Evolutionary conservation across 1,139 yeast species (phyloP).

Genomic region (Taiozyma sp.): DNA sequence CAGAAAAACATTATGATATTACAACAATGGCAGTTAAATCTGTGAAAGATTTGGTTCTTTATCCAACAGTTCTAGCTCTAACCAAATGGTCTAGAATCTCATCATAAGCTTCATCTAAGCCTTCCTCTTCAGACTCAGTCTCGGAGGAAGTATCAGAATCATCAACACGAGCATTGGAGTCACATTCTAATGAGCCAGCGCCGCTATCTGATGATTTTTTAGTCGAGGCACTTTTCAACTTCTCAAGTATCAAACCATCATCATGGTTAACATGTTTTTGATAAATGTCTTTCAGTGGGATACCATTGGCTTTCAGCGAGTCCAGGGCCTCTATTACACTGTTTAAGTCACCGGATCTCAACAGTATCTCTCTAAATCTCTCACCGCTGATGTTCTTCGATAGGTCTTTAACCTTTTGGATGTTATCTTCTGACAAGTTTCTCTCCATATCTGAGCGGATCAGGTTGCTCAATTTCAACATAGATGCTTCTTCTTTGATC

Average conservation of each 20-base stretch:
- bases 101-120: conserved; percentile 47
- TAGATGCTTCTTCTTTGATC: conserved; percentile 22
- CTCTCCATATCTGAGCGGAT: conserved; percentile 7
- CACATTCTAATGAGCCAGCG: conserved; percentile 4
- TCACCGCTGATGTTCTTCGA: conserved; percentile 37
- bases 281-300: conserved; percentile 48
- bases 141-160: conserved; percentile 41
- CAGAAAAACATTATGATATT: neutral
- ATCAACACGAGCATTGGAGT: conserved; percentile 7
- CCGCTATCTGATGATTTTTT: neutral
- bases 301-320: conserved; percentile 45
- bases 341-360: conserved; percentile 49
- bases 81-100: conserved; percentile 41
- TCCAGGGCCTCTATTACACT: conserved; percentile 47
- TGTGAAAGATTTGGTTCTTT: neutral
- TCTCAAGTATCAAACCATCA: conserved; percentile 13
- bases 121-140: conserved; percentile 26
- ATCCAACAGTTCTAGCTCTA: conserved; percentile 28
- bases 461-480: conserved; percentile 15
- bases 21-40: neutral
- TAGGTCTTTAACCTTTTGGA: conserved; percentile 18
- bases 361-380: conserved; percentile 44
- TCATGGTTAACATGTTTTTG: neutral
- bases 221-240: conserved; percentile 9
- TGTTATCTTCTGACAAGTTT: conserved; percentile 8